Evolutionary conservation across 2,329 filamentous ascomycete genomes (phyloP).

Genomic region (Aspergillus sp.): DNA sequence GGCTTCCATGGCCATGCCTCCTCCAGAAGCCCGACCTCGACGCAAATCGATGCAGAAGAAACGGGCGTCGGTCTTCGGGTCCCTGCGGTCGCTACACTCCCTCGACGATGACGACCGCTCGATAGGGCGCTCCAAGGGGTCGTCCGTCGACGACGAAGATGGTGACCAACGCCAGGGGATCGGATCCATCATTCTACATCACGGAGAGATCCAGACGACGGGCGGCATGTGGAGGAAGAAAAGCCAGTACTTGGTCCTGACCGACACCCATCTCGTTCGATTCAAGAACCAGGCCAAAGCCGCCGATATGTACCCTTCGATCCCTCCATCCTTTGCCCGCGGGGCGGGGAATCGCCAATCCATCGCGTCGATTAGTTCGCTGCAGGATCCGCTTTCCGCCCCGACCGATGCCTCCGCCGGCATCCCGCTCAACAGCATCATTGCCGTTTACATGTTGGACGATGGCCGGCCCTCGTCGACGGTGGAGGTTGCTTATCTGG

Average conservation of each 20-base stretch:
- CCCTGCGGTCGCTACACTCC: constrained; percentile 54
- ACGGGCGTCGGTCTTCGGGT: constrained; percentile 60
- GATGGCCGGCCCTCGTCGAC: constrained; percentile 66
- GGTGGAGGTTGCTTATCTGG: constrained; percentile 66
- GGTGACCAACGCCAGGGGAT: constrained; percentile 35
- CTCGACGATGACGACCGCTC: constrained; percentile 54
- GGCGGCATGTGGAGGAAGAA: constrained; percentile 71
- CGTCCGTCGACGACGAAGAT: constrained; percentile 50
- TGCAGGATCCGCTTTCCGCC: constrained; percentile 59
- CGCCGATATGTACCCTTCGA: constrained; percentile 60
- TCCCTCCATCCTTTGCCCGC: constrained; percentile 42
- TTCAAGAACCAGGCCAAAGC: constrained; percentile 69
- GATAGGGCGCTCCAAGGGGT: constrained; percentile 51
- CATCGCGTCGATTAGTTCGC: constrained; percentile 59
- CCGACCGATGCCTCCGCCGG: constrained; percentile 55
- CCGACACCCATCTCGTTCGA: constrained; percentile 65
- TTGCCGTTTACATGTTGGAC: constrained; percentile 66
- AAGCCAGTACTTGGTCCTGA: constrained; percentile 70
- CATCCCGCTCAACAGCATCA: constrained; percentile 64
- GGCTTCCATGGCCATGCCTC: constrained; percentile 20
- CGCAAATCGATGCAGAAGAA: constrained; percentile 47
- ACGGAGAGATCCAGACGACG: constrained; percentile 70
- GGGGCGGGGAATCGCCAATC: constrained; percentile 55
- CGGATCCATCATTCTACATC: constrained; percentile 56
- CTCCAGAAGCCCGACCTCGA: constrained; percentile 35